Evolutionary conservation across 176 grass and related monocot species (phyloP), one percentile per base, ranked within the genome.

Genomic region (Avena atlantica): DNA sequence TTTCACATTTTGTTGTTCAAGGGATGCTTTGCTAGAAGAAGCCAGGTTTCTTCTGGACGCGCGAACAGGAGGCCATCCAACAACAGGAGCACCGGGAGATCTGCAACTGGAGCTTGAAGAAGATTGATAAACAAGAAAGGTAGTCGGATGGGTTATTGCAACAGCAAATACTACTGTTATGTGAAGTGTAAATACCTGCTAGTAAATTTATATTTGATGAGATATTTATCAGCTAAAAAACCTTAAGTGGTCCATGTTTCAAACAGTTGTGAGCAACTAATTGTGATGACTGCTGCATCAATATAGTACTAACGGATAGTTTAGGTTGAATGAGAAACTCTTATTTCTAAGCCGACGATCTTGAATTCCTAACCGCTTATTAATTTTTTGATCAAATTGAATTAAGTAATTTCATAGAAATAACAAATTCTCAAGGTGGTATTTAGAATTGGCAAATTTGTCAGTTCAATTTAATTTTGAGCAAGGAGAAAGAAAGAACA

Each of bases 11-110:
- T 88, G 66, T 20, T 78, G 76, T 51, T 90, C 87, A 52, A 83
- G 78, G 12, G 82, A 58, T 64, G 60, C 57, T 79, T 86, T 92
- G 72, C 71, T 78, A 83, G 91, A 78, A 58, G 31, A 76, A 31
- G 87, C 91, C 69, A 95, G 76, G 83, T 98, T 98, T 87, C 91
- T 98, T 93, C 95, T 93, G 88, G 89, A 98, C 8, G 91, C 74
- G 21, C 93, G 83, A 70, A 98, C 75, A 0, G 95, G 95, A 68
- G 95, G 95, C 95, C 95, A 98, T 52, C 95, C 95, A 34, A 98
- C 61, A 63, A 97, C 90, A 23, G 90, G 90, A 74, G 85, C 40
- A 64, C 65, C 85, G 14, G 84, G 62, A 81, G 81, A 90, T 85
- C 89, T 93, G 88, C 52, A 78, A 23, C 88, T 55, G 9, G 21